Evolutionary conservation across 176 grass and related monocot genomes (phyloP).

Genomic region (Ensete ventricosum): DNA sequence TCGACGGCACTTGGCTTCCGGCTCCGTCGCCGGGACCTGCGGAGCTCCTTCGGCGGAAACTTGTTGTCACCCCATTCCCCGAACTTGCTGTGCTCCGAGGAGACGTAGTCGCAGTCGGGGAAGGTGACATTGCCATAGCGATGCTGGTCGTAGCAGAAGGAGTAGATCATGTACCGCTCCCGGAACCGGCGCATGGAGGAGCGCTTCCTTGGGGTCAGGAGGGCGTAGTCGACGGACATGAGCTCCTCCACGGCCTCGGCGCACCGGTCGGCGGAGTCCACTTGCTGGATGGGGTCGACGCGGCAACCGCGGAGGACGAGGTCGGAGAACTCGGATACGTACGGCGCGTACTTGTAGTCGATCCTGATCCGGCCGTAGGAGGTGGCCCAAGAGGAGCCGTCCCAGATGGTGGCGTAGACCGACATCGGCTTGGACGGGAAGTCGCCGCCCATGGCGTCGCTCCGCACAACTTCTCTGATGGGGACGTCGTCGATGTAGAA

Average conservation of each 20-base stretch:
- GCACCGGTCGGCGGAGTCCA: background rate
- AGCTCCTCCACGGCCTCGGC: background rate
- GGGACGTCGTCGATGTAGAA: constrained; percentile 4
- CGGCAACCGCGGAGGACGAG: background rate
- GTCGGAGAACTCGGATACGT: background rate
- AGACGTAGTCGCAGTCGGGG: constrained; percentile 4
- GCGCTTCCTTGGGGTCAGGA: background rate
- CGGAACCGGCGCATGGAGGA: constrained; percentile 3
- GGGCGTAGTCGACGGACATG: background rate
- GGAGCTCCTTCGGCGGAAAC: background rate
- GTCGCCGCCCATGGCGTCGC: background rate
- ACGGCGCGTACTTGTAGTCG: background rate
- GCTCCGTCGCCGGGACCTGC: background rate
- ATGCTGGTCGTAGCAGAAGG: background rate
- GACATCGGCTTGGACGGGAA: constrained; percentile 6
- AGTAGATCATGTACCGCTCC: constrained; percentile 3
- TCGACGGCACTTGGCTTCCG: background rate
- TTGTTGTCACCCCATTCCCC: background rate
- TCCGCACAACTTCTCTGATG: background rate
- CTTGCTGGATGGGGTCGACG: constrained; percentile 1
- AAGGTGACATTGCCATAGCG: constrained; percentile 3
- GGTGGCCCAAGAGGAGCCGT: background rate
- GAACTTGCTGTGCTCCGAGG: background rate
- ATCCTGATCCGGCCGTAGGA: background rate
- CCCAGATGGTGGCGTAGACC: constrained; percentile 8